A percentile compares a stretch with the other conserved stretches of the same genome.
phyloP scores from a whole-genome alignment of 345 rosid species.

The Pistacia vera region DNA sequence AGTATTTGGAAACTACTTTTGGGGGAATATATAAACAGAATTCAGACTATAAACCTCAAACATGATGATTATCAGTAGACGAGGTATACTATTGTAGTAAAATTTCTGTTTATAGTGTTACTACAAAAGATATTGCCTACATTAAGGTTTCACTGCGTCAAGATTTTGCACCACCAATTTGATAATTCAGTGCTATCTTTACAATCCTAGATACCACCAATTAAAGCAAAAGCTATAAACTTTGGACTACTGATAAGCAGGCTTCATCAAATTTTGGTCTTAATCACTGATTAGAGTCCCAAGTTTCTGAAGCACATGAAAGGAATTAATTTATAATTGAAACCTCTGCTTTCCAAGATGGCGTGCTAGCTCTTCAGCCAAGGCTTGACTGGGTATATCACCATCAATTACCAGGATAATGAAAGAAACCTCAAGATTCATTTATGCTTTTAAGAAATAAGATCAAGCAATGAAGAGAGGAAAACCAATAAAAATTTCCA shows the following conservation, averaged over 20 bases:
- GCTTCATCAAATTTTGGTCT: not conserved
- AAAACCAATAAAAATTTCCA: not conserved
- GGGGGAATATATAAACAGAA: not conserved
- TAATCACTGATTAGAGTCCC: not conserved
- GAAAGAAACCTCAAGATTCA: constrained; percentile 42
- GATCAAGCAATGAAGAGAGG: not conserved
- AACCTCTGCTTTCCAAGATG: constrained; percentile 64
- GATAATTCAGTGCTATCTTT: no score
- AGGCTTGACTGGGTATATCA: constrained; percentile 41
- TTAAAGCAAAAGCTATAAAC: not conserved
- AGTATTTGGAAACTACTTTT: not conserved
- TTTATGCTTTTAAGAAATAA: not conserved
- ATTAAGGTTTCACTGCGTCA: not conserved
- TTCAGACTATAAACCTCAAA: not conserved
- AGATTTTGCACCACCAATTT: no score
- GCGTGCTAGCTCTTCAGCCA: constrained; percentile 59
- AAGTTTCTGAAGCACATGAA: constrained; percentile 1
- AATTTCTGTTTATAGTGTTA: not conserved
- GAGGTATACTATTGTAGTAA: not conserved
- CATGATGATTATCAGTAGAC: not conserved
- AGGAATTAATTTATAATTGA: not conserved
- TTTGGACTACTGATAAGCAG: not conserved
- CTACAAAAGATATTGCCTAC: not conserved
- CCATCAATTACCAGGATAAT: constrained; percentile 57
- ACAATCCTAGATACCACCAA: no score